Base-by-base conservation (phyloP, 345 rosid species). In the Diplotaxis tenuifolia region DNA sequence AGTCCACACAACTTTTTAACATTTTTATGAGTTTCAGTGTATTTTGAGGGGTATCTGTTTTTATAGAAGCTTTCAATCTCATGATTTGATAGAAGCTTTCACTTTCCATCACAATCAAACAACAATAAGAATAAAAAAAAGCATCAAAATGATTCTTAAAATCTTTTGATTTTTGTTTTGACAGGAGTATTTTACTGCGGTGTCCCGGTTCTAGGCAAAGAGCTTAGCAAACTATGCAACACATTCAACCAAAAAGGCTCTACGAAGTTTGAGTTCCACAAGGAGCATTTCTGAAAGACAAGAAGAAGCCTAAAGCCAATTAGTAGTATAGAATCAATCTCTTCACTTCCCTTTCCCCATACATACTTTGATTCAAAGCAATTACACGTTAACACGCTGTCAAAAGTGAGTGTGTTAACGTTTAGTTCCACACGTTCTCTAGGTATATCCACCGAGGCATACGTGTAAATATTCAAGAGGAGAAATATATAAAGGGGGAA, bases 111-210 rank as follows among this genome's bases (percentile, higher is more conserved):
- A 74, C 40, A 31, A 54, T 27, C 57, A 65, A 72, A 50, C 45
- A 29, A 31, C n/a, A 31, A 45, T 31, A 25, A 11, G 4, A 61
- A 40, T 3, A 45, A n/a, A 0, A 23, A 59, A 47, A 11, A 50
- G 32, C 21, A 38, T 6, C 4, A 32, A 47, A 56, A 57, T 60
- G 22, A 65, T 42, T 62, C 29, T 38, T 29, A 63, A n/a, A 21
- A 45, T 5, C 1, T 7, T 42, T 28, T 20, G 1, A 21, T 7
- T 18, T 28, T 8, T 67, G 40, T 20, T 20, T 49, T 58, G 53
- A n/a, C 89, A 95, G 99, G 99, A n/a, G 96, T 95, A 12, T 95
- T 95, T 68, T 95, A 95, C 69, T 95, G 99, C n/a, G 99, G 99
- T 6, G 91, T 94, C 63, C 96, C 98, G 1, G 91, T 90, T 54